Evolutionary conservation across 805 yeast species (phyloP), one percentile per base, ranked within the genome.

Genomic region (Alloascoidea hylecoeti): DNA sequence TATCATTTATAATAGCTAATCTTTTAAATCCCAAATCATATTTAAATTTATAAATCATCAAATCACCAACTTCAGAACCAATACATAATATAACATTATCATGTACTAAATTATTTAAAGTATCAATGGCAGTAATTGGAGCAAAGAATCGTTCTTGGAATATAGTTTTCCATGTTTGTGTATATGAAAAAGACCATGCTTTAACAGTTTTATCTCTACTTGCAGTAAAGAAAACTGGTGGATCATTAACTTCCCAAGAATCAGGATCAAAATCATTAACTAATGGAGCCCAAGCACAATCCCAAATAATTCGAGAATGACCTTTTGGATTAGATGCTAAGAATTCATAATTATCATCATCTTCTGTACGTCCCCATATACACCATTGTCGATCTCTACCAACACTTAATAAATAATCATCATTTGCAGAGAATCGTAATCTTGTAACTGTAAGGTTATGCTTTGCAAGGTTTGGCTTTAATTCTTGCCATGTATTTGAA

Each of bases 281-380:
- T n/a, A 49, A 42, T 3, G 86, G 84, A 0, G 77, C 61, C 95
- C 96, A 92, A 30, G 81, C 71, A 52, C 89, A 78, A 59, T 92
- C 97, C 98, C 98, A 94, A 34, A 92, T 73, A 48, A 92, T 89
- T 56, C 96, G 73, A 2, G 79, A 57, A 52, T 94, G 99, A 0
- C 96, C 96, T 53, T 80, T 84, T 27, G 72, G 72, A 39, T 70
- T 66, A 15, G 58, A 23, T 53, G 47, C 6, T 53, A 18, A 17
- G 46, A 48, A 16, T 57, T 43, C 17, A 55, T 23, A 9, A 23
- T 23, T n/a, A 23, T 23, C 30, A 23, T 23, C 30, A 23, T n/a
- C 30, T 23, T 23, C 30, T 23, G 30, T 23, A 23, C 30, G n/a
- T 23, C 46, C 35, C 41, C 42, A 18, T 47, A 51, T 39, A 72